A percentile compares a stretch with the other conserved stretches of the same genome.
phyloP scores from a whole-genome alignment of 23 red algal species.

The Gracilaria domingensis region DNA sequence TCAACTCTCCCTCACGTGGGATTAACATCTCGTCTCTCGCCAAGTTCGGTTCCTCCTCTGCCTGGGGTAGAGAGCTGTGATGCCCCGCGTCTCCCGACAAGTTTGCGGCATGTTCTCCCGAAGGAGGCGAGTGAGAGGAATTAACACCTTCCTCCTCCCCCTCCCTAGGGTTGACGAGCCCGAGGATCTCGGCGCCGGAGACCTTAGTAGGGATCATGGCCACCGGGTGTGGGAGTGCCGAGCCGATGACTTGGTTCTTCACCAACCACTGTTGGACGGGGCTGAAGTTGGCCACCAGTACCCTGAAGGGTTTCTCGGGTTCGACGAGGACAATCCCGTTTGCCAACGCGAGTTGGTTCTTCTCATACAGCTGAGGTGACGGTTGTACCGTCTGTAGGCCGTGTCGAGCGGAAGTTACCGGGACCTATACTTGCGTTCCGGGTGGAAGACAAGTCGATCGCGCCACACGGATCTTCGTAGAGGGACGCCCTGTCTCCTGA shows the following conservation, averaged over 20 bases:
- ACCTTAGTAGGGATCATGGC: neutral
- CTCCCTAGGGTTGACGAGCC: neutral
- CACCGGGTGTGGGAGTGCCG: neutral
- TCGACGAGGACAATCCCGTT: neutral
- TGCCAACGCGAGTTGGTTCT: neutral
- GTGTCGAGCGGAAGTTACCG: neutral
- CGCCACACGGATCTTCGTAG: too few relatives aligned
- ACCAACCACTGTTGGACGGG: neutral
- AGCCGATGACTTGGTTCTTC: slow-evolving; percentile 5
- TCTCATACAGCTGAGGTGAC: neutral
- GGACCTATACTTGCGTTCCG: slow-evolving; percentile 9
- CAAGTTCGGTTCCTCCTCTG: too few relatives aligned
- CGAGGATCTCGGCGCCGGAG: neutral
- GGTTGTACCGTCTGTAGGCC: slow-evolving; percentile 6
- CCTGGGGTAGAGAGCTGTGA: too few relatives aligned
- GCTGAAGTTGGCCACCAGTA: slow-evolving; percentile 8
- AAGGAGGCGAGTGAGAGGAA: too few relatives aligned
- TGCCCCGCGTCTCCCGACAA: too few relatives aligned
- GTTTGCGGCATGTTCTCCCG: too few relatives aligned
- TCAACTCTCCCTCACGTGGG: too few relatives aligned
- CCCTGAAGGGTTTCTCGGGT: neutral
- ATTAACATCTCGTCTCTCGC: too few relatives aligned
- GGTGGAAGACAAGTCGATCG: neutral
- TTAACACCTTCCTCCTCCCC: too few relatives aligned
- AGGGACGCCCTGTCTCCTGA: too few relatives aligned